Evolutionary conservation across 2,329 filamentous ascomycete species (phyloP), one percentile per base, ranked within the genome.

Genomic region (Fusarium mangiferae): DNA sequence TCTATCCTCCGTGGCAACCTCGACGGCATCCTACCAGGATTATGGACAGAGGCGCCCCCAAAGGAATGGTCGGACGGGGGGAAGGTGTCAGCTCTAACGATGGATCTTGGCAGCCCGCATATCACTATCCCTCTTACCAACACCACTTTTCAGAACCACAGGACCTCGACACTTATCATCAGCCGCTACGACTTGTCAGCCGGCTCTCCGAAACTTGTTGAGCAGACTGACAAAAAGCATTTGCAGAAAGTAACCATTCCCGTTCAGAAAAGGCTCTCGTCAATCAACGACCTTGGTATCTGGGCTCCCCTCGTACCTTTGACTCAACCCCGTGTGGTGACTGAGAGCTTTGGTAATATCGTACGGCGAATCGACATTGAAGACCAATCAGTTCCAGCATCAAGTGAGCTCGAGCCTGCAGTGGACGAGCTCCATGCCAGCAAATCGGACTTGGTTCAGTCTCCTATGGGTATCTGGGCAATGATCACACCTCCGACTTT

Each of bases 261-360:
- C 18, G 30, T 78, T 18, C 62, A 69, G 48, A 38, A 77, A 52
- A 44, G 75, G 30, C 68, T 73, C 33, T 60, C 68, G 17, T 75
- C 75, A 9, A 62, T 78, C 18, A 64, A 76, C 14, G 73, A 79
- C 46, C 62, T 80, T 14, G 71, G 77, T 33, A 69, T 83, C 18
- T 82, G 80, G 73, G 78, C 84, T 0, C 86, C 92, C 0, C 82
- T 95, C 7, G 81, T 91, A 17, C 89, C 92, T 3, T 80, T 95
- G 41, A 94, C 92, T 1, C 80, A 83, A 11, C 87, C 91, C 22
- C 88, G 92, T 24, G 84, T 82, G 52, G 90, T 96, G 41, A 83
- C 87, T 3, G 87, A 89, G 42, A 90, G 90, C 41, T 90, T 95
- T 77, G 94, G 94, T 7, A 97, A 97, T 81, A 96, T 97, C 62